phyloP scores from a whole-genome alignment of 1,284 basidiomycete species.

The Boletus albobrunnescens region DNA sequence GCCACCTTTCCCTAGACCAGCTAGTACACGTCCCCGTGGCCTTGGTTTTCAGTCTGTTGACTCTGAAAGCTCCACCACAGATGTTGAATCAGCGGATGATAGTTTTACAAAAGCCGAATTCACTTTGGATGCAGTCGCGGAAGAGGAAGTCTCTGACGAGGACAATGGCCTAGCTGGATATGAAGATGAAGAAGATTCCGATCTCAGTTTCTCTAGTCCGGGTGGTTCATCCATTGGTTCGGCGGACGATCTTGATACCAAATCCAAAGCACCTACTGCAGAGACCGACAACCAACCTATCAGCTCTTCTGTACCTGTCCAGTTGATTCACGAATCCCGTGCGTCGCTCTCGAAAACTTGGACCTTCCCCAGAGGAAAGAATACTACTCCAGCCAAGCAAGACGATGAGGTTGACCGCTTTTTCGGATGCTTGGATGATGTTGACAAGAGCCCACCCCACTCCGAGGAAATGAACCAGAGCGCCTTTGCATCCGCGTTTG shows the following conservation, averaged over 20 bases:
- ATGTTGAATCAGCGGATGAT: slow-evolving; percentile 57
- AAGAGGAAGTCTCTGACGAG: slow-evolving; percentile 51
- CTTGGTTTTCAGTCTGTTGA: slow-evolving; percentile 60
- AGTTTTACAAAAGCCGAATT: slow-evolving; percentile 37
- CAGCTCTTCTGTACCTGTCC: slow-evolving; percentile 11
- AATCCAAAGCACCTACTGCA: background rate
- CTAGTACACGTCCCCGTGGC: slow-evolving; percentile 36
- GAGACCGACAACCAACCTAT: slow-evolving; percentile 5
- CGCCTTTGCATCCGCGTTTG: slow-evolving; percentile 51
- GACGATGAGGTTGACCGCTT: slow-evolving; percentile 51
- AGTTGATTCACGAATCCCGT: slow-evolving; percentile 31
- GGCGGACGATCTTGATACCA: slow-evolving; percentile 40
- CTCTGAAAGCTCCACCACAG: slow-evolving; percentile 57
- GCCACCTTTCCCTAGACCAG: slow-evolving; percentile 12
- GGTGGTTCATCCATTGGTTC: slow-evolving; percentile 54
- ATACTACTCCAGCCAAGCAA: slow-evolving; percentile 15
- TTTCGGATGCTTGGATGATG: slow-evolving; percentile 69
- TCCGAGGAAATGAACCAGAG: slow-evolving; percentile 52
- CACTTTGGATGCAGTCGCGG: slow-evolving; percentile 52
- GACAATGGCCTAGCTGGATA: slow-evolving; percentile 59
- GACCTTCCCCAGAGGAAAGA: slow-evolving; percentile 58
- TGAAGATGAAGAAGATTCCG: slow-evolving; percentile 67
- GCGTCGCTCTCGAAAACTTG: slow-evolving; percentile 61
- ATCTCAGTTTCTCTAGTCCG: slow-evolving; percentile 47
- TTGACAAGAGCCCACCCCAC: slow-evolving; percentile 43